Base-by-base conservation (phyloP, 2,329 filamentous ascomycete species). In the Xylariaceae sp. region DNA sequence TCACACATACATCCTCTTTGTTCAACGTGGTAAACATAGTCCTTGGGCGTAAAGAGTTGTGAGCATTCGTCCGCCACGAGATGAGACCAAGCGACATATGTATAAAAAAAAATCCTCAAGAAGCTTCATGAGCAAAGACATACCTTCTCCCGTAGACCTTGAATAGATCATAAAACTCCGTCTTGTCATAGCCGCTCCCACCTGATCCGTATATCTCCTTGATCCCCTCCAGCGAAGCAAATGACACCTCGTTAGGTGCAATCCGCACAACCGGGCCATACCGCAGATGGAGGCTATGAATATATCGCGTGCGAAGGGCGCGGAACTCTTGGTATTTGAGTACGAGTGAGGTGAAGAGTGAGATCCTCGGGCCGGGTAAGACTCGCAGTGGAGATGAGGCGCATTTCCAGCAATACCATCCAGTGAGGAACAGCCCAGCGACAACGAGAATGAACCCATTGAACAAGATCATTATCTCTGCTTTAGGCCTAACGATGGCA, bases 131-230 rank as follows among this genome's bases (percentile, higher is more conserved):
- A 4, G 12, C 12, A 45, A 40, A 29, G 1, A 54, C 72, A 53
- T 66, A 80, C 79, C 79, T 78, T 56, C 76, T 74, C 8, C 76
- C 79, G 60, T 80, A 85, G 3, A 83, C 73, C 54, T 65, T 77
- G 58, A 86, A 86, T 19, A 86, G 67, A 57, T 82, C 71, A 62
- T 86, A 86, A 60, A 85, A 85, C 54, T 81, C 78, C 0, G 81
- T 84, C 71, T 85, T 86, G 64, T 86, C 80, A 64, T 81, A 86
- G 29, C 82, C 83, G 63, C 80, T 84, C 3, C 82, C 82, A 0
- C 78, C 77, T 0, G 79, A 79, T 60, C 77, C 76, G 67, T 86
- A 87, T 45, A 85, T 85, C 68, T 84, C 80, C 64, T 81, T 85
- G 50, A 85, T 68, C 0, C 79, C 83, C 6, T 74, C 71, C 6